Conservation (phyloP, 805 yeast genomes). For the Lipomyces spencermartinsiae region DNA sequence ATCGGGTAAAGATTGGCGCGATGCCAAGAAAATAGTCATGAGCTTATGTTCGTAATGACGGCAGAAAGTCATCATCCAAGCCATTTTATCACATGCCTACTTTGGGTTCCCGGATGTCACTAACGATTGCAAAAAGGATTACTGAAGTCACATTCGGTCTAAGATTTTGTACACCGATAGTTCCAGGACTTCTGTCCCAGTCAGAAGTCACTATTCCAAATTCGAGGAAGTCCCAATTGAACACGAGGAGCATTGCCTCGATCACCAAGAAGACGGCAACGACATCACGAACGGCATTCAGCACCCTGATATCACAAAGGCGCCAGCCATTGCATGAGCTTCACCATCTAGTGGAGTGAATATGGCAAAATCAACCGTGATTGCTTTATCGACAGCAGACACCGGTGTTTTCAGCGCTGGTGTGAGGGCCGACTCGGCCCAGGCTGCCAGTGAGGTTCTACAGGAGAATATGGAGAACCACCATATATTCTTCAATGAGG, state of each 20-base stretch:
- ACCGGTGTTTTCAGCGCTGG: not conserved
- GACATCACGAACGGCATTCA: not conserved
- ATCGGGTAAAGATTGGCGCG: not conserved
- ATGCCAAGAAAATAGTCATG: not conserved
- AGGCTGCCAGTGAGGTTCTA: slow-evolving; percentile 1
- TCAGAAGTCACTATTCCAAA: not conserved
- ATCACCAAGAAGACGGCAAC: no score
- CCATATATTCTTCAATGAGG: not conserved
- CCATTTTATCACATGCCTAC: no score
- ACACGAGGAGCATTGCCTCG: not conserved
- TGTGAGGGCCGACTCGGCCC: not conserved
- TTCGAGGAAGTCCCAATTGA: not conserved
- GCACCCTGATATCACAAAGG: not conserved
- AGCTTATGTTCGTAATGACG: not conserved
- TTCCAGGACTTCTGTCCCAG: slow-evolving; percentile 2
- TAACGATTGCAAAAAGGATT: not conserved
- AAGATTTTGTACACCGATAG: not conserved
- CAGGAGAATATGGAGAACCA: not conserved
- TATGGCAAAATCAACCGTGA: not conserved
- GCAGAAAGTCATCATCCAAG: not conserved
- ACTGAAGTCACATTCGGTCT: not conserved
- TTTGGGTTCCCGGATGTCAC: not conserved
- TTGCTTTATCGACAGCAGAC: not conserved
- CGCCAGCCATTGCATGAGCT: not conserved
- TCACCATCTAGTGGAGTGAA: not conserved